Base-by-base conservation (phyloP, 768 basidiomycete species). In the Mycena alexandri region DNA sequence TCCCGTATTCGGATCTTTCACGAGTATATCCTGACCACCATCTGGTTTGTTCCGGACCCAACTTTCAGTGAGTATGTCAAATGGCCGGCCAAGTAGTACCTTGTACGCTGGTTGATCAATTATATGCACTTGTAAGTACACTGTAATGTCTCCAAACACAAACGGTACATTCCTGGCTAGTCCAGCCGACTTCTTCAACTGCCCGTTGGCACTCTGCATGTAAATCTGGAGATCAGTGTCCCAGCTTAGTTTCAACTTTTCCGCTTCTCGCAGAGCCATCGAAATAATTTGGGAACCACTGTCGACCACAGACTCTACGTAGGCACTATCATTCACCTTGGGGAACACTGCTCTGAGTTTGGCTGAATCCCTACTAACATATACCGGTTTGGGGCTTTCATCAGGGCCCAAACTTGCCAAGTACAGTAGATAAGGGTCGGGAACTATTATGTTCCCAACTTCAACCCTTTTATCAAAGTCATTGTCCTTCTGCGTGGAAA, bases 11-110 rank as follows among this genome's bases (percentile, higher is more conserved):
- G 50, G 50, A 9, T 52, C 50, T 7, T 25, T 33, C 14, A 52
- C 8, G 3, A 25, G 6, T 0, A 52, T 22, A 17, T 52, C 11
- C 36, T 38, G 34, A 1, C 36, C 36, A 0, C 53, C 53, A 65
- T 68, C 1, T 60, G 63, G 58, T 69, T 71, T 65, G 7, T 74
- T 76, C 7, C 57, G 44, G 0, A 71, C 63, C 6, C 60, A 5
- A 33, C 68, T 70, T 19, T 51, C 50, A 5, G 69, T 71, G 17
- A 76, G 50, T 0, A 66, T 57, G 8, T 75, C 72, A 55, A 78
- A 77, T 0, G 43, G 43, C 2, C 43, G 16, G 8, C 43, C 43
- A 6, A 44, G 43, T 8, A 44, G 17, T 44, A 19, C 8, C 8
- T 44, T n/a, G 17, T 44, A 44, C 17, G 43, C 43, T 6, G 43